Percentiles rank a stretch among this genome's conserved stretches.
These are phyloP conservation scores for Amanita jacksonii DNA, from an alignment of 768 basidiomycete genomes.

Conservation along the genomic window DNA sequence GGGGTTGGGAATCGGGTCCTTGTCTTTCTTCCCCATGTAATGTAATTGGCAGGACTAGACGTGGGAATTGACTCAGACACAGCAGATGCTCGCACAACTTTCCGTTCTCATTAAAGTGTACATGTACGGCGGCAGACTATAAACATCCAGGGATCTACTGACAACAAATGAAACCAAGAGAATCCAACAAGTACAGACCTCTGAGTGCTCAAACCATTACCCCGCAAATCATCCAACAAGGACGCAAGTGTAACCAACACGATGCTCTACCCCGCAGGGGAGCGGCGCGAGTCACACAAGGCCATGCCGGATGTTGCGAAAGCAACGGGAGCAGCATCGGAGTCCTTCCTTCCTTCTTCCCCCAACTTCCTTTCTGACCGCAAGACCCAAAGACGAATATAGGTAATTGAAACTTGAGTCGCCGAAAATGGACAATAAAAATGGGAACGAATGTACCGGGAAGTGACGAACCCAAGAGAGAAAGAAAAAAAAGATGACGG, in stretches of 20 bases:
- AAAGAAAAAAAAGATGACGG: no score
- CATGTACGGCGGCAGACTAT: no score
- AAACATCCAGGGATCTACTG: no score
- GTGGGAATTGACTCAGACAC: no score
- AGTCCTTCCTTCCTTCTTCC: constrained; percentile 7
- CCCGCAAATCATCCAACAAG: constrained; percentile 4
- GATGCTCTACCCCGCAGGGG: constrained; percentile 8
- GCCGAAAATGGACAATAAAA: background rate
- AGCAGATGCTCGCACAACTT: no score
- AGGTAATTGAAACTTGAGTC: background rate
- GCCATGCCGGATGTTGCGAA: background rate
- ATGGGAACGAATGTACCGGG: background rate
- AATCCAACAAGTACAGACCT: constrained; percentile 3
- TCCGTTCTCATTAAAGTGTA: no score
- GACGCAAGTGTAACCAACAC: background rate
- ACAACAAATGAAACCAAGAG: constrained; percentile 6
- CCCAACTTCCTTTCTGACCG: constrained; percentile 7
- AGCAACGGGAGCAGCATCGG: constrained; percentile 6
- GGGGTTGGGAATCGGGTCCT: constrained; percentile 47
- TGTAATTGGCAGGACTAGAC: no score
- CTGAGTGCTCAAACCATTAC: constrained; percentile 8
- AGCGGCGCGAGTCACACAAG: background rate
- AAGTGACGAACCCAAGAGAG: no score
- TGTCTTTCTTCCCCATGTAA: constrained; percentile 70
- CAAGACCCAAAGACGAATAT: no score